phyloP scores from a whole-genome alignment of 768 basidiomycete species.

The Kwoniella heveanensis region DNA sequence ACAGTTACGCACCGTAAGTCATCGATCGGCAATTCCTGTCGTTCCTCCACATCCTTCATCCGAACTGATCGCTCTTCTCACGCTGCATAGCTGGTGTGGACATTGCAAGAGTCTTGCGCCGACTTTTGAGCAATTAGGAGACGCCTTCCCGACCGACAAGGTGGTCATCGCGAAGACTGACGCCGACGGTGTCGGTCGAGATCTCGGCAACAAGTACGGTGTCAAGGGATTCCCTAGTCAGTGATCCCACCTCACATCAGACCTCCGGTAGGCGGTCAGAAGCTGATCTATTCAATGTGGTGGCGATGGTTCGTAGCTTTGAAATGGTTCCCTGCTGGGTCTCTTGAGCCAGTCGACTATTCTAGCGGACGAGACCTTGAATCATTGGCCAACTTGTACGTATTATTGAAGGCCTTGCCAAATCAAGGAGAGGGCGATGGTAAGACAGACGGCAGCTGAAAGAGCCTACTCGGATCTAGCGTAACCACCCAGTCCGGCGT shows the following conservation, averaged over 20 bases:
- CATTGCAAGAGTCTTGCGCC: constrained; percentile 66
- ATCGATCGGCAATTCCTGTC: too few species aligned
- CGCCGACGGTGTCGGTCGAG: constrained; percentile 81
- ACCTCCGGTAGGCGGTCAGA: too few species aligned
- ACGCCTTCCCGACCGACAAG: constrained; percentile 75
- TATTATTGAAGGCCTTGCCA: too few species aligned
- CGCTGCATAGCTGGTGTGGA: constrained; percentile 47
- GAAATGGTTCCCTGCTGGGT: constrained; percentile 83
- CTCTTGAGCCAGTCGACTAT: constrained; percentile 66
- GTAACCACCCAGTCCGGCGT: constrained; percentile 73
- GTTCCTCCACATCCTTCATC: background rate
- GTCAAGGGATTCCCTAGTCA: constrained; percentile 84
- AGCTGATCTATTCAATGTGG: constrained; percentile 1
- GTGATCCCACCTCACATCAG: constrained; percentile 56
- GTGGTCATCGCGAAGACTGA: constrained; percentile 90
- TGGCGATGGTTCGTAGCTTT: constrained; percentile 64
- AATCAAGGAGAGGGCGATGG: too few species aligned
- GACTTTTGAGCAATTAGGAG: constrained; percentile 80
- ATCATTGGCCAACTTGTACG: constrained; percentile 70
- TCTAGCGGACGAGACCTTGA: constrained; percentile 80
- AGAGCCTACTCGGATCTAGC: constrained; percentile 61
- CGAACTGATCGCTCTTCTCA: background rate
- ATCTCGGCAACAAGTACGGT: constrained; percentile 71
- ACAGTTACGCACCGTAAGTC: constrained; percentile 43
- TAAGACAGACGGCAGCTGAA: too few species aligned